These are phyloP conservation scores for Penicillium angulare DNA, from an alignment of 495 filamentous ascomycete species.

Conservation along the genomic window DNA sequence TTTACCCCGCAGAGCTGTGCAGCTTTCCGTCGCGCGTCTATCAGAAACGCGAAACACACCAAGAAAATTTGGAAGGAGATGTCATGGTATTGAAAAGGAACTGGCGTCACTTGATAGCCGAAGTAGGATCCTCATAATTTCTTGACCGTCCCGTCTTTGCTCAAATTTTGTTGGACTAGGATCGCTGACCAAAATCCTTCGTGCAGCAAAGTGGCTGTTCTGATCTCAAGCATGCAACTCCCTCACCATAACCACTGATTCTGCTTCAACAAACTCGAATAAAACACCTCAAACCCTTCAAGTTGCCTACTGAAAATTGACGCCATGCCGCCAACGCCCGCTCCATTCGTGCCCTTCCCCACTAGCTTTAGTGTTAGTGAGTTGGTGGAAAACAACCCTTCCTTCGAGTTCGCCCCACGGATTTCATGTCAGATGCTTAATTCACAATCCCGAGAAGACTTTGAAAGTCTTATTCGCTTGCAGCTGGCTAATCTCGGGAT, in stretches of 20 bases:
- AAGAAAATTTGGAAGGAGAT: no score
- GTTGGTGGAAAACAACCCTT: constrained; percentile 72
- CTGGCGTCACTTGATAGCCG: no score
- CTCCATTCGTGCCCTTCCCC: constrained; percentile 77
- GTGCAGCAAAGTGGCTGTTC: not conserved
- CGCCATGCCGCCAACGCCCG: constrained; percentile 35
- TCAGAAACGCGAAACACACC: no score
- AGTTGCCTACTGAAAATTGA: no score
- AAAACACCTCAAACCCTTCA: not conserved
- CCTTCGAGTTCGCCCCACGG: constrained; percentile 77
- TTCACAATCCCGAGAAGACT: constrained; percentile 64
- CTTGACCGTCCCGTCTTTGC: not conserved
- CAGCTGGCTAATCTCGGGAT: constrained; percentile 82
- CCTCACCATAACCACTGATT: not conserved
- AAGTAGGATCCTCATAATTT: no score
- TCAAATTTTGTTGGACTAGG: not conserved
- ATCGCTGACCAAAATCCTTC: not conserved
- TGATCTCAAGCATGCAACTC: not conserved
- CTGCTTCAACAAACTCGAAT: not conserved
- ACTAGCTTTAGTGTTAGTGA: constrained; percentile 73
- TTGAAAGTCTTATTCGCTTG: constrained; percentile 75
- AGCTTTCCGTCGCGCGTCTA: no score
- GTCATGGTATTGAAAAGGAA: no score
- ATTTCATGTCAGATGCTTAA: constrained; percentile 74
- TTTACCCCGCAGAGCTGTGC: no score